Percentiles rank a stretch among this genome's conserved stretches.
Evolutionary conservation across 371 early-diverging fungal species (phyloP).

Genomic region (Funneliformis caledonium): DNA sequence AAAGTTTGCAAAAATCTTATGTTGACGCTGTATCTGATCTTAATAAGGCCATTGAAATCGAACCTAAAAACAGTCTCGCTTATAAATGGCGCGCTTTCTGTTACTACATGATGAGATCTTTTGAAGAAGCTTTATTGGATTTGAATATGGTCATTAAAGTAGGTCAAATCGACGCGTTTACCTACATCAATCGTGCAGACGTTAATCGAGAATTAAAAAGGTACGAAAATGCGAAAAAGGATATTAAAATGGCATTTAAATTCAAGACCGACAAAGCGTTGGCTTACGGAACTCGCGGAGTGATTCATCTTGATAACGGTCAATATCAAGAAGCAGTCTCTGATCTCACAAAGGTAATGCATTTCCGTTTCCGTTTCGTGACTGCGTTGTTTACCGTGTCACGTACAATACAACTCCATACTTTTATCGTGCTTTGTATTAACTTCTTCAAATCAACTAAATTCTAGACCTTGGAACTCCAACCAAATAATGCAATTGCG

Average conservation of each 20-base stretch:
- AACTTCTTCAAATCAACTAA: not conserved
- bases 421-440: not conserved
- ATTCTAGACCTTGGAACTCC: not conserved
- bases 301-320: not conserved
- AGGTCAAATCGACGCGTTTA: not conserved
- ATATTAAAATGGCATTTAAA: not conserved
- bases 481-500: conserved; percentile 24
- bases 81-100: not conserved
- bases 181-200: conserved; percentile 4
- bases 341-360: not conserved
- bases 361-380: not conserved
- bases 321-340: conserved; percentile 3
- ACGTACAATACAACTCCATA: not conserved
- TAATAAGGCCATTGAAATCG: conserved; percentile 2
- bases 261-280: conserved; percentile 7
- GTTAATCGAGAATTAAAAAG: conserved; percentile 9
- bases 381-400: not conserved
- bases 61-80: not conserved
- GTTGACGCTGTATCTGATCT: not conserved
- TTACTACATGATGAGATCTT: not conserved
- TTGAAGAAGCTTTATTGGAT: conserved; percentile 18
- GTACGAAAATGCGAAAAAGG: no score
- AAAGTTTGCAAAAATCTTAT: not conserved
- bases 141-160: conserved; percentile 4
- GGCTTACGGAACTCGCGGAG: conserved; percentile 13